Conservation (phyloP, 73 alveolate genomes). For the Breviolum minutum region DNA sequence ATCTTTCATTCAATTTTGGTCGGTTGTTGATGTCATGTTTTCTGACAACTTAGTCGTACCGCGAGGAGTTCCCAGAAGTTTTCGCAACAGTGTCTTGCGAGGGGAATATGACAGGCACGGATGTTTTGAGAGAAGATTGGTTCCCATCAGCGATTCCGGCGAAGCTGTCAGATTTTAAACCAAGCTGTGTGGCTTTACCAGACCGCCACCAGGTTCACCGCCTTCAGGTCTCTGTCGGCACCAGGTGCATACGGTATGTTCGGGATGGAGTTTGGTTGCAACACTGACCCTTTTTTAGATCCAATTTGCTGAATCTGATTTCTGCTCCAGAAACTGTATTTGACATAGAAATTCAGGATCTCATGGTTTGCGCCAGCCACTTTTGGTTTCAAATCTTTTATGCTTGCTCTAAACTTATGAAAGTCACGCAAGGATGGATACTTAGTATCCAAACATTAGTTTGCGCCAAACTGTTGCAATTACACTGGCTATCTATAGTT, state of each 20-base stretch:
- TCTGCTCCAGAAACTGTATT: background rate
- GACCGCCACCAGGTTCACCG: constrained; percentile 6
- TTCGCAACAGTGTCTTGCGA: constrained; percentile 29
- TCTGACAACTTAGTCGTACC: background rate
- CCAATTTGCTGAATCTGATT: too few species aligned
- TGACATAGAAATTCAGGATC: background rate
- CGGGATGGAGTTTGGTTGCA: too few species aligned
- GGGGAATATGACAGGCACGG: constrained; percentile 64
- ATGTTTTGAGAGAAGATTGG: too few species aligned
- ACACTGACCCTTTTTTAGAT: too few species aligned
- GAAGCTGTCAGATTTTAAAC: too few species aligned
- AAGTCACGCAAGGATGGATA: too few species aligned
- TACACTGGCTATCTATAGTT: too few species aligned
- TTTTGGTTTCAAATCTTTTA: background rate
- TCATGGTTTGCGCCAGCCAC: background rate
- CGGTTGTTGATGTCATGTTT: background rate
- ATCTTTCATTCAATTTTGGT: background rate
- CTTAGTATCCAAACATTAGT: too few species aligned
- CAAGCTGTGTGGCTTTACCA: too few species aligned
- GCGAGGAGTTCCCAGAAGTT: constrained; percentile 49
- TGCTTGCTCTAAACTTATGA: background rate
- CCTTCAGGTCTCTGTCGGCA: constrained; percentile 70
- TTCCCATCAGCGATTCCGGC: too few species aligned
- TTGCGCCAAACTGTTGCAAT: too few species aligned
- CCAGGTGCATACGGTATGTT: background rate